phyloP scores from a whole-genome alignment of 208 protist genomes.

The Wallacemonas sp. region DNA sequence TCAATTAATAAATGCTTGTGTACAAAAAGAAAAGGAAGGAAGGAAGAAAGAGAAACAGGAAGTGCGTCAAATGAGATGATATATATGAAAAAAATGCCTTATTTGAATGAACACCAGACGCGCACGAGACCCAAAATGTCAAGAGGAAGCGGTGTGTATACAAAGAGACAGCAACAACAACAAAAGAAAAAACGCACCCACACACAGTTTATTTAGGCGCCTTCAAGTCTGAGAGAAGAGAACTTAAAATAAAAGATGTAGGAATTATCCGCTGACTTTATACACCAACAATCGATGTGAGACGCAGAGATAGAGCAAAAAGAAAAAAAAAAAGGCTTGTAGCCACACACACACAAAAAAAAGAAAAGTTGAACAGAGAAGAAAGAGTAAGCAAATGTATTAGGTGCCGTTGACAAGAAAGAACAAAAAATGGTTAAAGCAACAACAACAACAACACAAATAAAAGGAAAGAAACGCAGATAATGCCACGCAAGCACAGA shows the following conservation, averaged over 20 bases:
- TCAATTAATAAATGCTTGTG: no score
- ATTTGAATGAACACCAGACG: no score
- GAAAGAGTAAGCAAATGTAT: not conserved
- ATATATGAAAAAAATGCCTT: no score
- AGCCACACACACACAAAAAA: no score
- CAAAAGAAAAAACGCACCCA: constrained; percentile 21
- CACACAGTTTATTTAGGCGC: no score
- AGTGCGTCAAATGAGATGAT: no score
- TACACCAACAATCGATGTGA: not conserved
- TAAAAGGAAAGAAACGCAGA: not conserved
- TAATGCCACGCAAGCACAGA: not conserved
- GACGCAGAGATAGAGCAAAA: not conserved
- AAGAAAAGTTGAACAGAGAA: not conserved
- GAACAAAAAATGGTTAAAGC: not conserved
- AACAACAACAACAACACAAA: not conserved
- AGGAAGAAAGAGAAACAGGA: no score
- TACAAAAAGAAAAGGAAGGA: no score
- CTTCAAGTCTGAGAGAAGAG: constrained; percentile 3
- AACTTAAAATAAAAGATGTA: constrained; percentile 5
- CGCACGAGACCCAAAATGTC: no score
- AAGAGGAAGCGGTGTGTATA: no score
- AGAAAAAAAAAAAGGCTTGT: no score
- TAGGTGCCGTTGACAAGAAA: not conserved
- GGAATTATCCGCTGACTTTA: not conserved
- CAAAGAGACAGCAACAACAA: not conserved